phyloP scores from a whole-genome alignment of 345 rosid genomes.

The Citrus hindsii region DNA sequence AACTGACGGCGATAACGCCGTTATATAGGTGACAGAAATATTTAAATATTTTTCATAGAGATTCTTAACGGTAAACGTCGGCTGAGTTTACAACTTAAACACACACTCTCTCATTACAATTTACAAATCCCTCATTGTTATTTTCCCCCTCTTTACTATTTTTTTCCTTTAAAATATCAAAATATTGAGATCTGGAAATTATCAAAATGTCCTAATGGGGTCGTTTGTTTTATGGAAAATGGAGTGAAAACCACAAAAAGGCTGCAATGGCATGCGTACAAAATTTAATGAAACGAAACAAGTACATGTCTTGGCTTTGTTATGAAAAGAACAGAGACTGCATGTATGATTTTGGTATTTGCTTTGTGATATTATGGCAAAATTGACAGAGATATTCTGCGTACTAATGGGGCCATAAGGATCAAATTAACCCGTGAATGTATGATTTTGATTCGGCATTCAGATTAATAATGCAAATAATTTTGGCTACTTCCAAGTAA shows the following conservation, averaged over 20 bases:
- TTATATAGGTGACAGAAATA: constrained; percentile 23
- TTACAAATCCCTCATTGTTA: background rate
- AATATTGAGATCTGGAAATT: background rate
- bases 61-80: constrained; percentile 29
- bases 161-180: background rate
- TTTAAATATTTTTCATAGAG: background rate
- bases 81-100: background rate
- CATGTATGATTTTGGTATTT: background rate
- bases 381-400: background rate
- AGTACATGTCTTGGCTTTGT: background rate
- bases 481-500: background rate
- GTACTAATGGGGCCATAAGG: background rate
- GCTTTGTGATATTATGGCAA: background rate
- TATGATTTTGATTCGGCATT: background rate
- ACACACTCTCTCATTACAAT: background rate
- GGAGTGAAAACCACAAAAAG: constrained; percentile 4
- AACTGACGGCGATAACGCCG: constrained; percentile 51
- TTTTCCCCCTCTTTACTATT: background rate
- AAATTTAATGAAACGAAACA: background rate
- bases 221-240: constrained; percentile 21
- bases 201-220: background rate
- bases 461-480: background rate
- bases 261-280: constrained; percentile 7
- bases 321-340: background rate
- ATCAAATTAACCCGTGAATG: background rate